phyloP scores from a whole-genome alignment of 2,329 filamentous ascomycete genomes.

The Graphium sp. region DNA sequence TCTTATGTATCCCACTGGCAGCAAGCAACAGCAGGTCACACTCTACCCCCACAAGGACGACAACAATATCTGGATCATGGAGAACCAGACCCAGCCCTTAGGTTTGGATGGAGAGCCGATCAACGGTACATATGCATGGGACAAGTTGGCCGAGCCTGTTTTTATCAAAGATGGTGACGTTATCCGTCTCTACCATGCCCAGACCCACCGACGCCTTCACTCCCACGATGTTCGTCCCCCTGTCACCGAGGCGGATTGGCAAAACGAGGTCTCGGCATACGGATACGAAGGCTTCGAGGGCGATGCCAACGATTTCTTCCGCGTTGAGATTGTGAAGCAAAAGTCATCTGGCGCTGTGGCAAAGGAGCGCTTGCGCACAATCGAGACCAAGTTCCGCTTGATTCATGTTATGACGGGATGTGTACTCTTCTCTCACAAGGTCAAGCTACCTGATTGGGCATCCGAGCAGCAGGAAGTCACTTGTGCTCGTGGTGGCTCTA shows the following conservation, averaged over 20 bases:
- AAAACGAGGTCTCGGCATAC: conserved; percentile 92
- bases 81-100: conserved; percentile 90
- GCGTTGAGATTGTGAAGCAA: conserved; percentile 83
- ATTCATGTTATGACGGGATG: conserved; percentile 96
- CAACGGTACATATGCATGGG: conserved; percentile 72
- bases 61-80: conserved; percentile 87
- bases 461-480: conserved; percentile 99
- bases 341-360: conserved; percentile 65
- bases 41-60: conserved; percentile 98
- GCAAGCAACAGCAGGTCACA: conserved; percentile 97
- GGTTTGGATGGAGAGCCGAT: conserved; percentile 59
- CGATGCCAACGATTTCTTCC: conserved; percentile 92
- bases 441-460: conserved; percentile 95
- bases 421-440: conserved; percentile 93
- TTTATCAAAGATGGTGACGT: conserved; percentile 68
- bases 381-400: conserved; percentile 91
- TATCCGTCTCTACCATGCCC: conserved; percentile 67
- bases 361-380: conserved; percentile 76
- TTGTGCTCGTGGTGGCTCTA: conserved; percentile 75
- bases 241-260: conserved; percentile 79
- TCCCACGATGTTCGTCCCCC: conserved; percentile 87
- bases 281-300: conserved; percentile 94
- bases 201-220: conserved; percentile 79
- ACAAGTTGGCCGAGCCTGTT: conserved; percentile 45
- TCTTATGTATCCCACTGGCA: conserved; percentile 94